Percentiles rank a stretch among this genome's conserved stretches.
Evolutionary conservation across 108 stramenopile species (phyloP).

Genomic region (Nitzschia inconspicua): DNA sequence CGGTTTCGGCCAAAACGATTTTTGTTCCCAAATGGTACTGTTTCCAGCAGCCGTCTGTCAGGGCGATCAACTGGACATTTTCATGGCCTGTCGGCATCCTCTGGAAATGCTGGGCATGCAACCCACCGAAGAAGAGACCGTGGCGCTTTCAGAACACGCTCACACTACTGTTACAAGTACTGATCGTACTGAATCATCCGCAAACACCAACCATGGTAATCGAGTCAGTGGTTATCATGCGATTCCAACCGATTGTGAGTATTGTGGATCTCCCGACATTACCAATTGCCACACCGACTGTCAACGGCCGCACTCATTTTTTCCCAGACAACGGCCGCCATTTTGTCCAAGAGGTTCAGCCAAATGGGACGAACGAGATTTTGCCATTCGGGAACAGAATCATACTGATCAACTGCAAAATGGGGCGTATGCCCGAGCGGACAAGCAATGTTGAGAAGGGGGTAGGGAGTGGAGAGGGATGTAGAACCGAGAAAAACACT

Average conservation of each 20-base stretch:
- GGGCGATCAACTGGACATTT: slow-evolving; percentile 7
- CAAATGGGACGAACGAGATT: background rate
- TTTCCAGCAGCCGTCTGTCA: background rate
- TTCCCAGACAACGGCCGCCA: slow-evolving; percentile 1
- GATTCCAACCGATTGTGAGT: slow-evolving; percentile 3
- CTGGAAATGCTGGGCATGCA: background rate
- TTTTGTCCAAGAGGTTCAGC: background rate
- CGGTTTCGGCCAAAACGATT: too few relatives aligned
- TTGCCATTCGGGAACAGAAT: background rate
- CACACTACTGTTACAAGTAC: background rate
- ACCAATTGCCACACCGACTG: background rate
- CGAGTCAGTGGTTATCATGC: slow-evolving; percentile 5
- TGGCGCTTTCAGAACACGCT: too few relatives aligned
- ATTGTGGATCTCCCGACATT: slow-evolving; percentile 3
- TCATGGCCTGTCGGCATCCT: slow-evolving; percentile 6
- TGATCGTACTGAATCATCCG: background rate
- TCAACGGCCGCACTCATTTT: background rate
- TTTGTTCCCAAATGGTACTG: slow-evolving; percentile 8
- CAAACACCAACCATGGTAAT: background rate
- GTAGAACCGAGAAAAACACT: background rate
- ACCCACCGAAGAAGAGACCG: background rate
- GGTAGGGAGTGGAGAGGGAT: background rate
- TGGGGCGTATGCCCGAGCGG: background rate
- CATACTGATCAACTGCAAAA: background rate
- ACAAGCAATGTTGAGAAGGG: background rate